Evolutionary conservation across 768 basidiomycete species (phyloP).

Genomic region (Rhizopogon rudus): DNA sequence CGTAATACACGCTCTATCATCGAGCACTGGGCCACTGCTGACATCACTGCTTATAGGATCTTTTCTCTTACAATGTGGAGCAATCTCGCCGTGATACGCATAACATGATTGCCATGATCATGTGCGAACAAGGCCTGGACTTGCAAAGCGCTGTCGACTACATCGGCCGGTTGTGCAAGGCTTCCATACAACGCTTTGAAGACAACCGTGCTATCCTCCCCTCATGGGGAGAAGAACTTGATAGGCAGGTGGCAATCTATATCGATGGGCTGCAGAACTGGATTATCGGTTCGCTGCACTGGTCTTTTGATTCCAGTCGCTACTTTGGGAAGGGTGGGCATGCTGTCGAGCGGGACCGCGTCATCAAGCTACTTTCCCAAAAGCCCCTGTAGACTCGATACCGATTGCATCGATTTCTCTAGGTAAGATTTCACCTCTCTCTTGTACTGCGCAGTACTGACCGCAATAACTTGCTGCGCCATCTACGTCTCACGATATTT

Average conservation of each 20-base stretch:
- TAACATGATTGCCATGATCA: conserved; percentile 69
- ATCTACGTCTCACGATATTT: background rate
- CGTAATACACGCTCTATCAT: conserved; percentile 17
- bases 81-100: conserved; percentile 58
- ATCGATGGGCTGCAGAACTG: conserved; percentile 62
- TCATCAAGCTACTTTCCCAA: conserved; percentile 47
- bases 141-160: conserved; percentile 62
- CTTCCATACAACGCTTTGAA: conserved; percentile 49
- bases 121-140: conserved; percentile 50
- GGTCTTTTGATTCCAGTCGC: conserved; percentile 66
- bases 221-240: conserved; percentile 58
- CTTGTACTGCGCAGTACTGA: background rate
- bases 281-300: conserved; percentile 69
- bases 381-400: conserved; percentile 12
- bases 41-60: conserved; percentile 40
- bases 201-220: conserved; percentile 45
- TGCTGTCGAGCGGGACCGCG: conserved; percentile 49
- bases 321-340: conserved; percentile 61
- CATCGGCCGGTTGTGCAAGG: conserved; percentile 56
- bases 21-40: background rate
- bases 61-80: conserved; percentile 73
- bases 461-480: background rate
- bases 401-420: background rate
- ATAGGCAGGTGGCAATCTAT: conserved; percentile 53
- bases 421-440: background rate